Evolutionary conservation across 345 rosid species (phyloP), one percentile per base, ranked within the genome.

Genomic region (Rhodamnia argentea): DNA sequence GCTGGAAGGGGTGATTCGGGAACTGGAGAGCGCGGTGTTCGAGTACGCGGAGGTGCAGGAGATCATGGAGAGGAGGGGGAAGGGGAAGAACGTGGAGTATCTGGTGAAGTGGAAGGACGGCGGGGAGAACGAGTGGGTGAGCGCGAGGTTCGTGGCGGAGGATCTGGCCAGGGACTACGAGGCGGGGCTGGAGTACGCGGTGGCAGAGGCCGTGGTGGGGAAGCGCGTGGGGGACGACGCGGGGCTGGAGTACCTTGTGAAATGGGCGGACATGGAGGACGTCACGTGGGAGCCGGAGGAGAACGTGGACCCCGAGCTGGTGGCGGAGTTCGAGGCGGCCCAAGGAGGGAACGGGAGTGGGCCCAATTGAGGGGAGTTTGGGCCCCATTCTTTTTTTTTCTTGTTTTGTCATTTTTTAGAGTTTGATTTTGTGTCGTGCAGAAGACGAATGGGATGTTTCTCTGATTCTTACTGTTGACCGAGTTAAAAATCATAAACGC

Each of bases 221-320:
- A 92, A 93, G 91, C 91, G 96, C 84, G 89, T 88, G 2, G 95
- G 92, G 13, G 95, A 94, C 52, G 94, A 93, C 44, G 96, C 94
- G 37, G 90, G 87, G 82, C 88, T 83, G 52, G 97, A 95, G 92
- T 94, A 90, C 89, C 90, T 95, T 55, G 97, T 97, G 82, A 95
- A 92, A 82, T 97, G 98, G 98, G 87, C 91, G 78, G 98, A 96
- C 86, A 90, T 93, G 85, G 91, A 90, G 87, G 98, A 95, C 53
- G 94, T 95, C 86, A 96, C 99, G 86, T 97, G 98, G 98, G 98
- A 97, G 95, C 98, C 98, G 2, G 91, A 88, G 87, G 98, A 92
- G 85, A 97, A 93, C 56, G 98, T 96, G 52, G 96, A 97, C 83
- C 90, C 92, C 53, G 92, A 88, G 62, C 92, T 97, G 92, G 88